Base-by-base conservation (phyloP, 2,329 filamentous ascomycete genomes). In the Colletotrichum sp. region DNA sequence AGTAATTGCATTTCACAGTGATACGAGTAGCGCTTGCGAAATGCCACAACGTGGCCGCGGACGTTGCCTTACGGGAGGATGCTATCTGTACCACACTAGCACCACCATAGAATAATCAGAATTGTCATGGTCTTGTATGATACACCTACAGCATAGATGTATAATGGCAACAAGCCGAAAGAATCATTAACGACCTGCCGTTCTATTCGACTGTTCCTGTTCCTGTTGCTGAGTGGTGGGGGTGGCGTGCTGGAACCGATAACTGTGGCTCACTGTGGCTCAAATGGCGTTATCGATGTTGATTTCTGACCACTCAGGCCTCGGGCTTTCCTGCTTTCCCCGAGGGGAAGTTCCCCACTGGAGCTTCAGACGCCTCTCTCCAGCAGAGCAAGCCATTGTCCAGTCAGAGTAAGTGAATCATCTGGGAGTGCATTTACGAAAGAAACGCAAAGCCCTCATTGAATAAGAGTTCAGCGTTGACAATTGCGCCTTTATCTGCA, bases 281-380 rank as follows among this genome's bases (percentile, higher is more conserved):
- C 19, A 62, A 30, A n/a, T 6, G 13, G 29, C 19, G 16, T 39
- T 39, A 64, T 36, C 32, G 44, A 52, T 52, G 2, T 22, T 15
- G 22, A n/a, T 6, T 15, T 49, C 16, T n/a, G 15, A 12, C 63
- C 63, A 66, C 36, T 66, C 55, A 36, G n/a, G 12, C 12, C n/a
- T 32, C 61, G 30, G 61, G 32, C 61, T 64, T 66, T 66, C 63
- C 15, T 66, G 39, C 63, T 66, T 66, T 66, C 63, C 39, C 63
- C 63, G 63, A 66, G n/a, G 16, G 63, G 36, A 25, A 39, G 25
- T 30, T 65, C 63, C 63, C 63, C 63, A 66, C 63, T 30, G 22
- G 39, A 66, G 39, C 63, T 66, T 66, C 63, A 66, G 13, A 66
- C 63, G 52, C 22, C 27, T 66, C 25, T 15, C 29, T 49, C 30